These are phyloP conservation scores for Solidago caesia DNA, from an alignment of 129 eudicot genomes.

Conservation along the genomic window DNA sequence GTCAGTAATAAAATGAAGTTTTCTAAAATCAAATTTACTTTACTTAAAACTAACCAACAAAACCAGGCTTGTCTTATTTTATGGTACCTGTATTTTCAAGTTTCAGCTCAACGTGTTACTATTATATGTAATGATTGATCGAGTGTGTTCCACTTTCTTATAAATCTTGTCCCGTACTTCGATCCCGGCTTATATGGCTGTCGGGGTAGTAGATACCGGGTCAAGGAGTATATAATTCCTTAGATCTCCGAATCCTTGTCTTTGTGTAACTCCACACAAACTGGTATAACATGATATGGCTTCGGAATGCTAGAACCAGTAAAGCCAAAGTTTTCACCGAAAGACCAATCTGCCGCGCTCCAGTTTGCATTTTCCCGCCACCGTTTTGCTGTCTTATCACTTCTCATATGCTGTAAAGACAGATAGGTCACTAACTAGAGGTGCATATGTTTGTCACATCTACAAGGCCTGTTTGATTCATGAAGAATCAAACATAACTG, in stretches of 20 bases:
- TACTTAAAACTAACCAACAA: constrained; percentile 17
- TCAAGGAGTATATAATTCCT: constrained; percentile 81
- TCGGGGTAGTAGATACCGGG: constrained; percentile 76
- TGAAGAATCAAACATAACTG: too few species aligned
- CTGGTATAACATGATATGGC: constrained; percentile 74
- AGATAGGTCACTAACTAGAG: constrained; percentile 24
- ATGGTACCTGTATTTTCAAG: constrained; percentile 17
- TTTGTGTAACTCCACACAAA: constrained; percentile 76
- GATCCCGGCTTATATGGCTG: constrained; percentile 74
- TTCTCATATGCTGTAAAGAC: constrained; percentile 78
- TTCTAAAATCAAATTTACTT: not conserved
- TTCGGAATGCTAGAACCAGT: constrained; percentile 36
- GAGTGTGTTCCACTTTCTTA: constrained; percentile 4
- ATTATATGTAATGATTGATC: constrained; percentile 15
- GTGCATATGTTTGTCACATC: too few species aligned
- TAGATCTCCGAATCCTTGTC: constrained; percentile 47
- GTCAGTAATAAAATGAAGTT: constrained; percentile 25
- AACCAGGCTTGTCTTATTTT: constrained; percentile 19
- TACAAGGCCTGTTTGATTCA: too few species aligned
- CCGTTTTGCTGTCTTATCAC: constrained; percentile 32
- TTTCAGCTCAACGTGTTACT: not conserved
- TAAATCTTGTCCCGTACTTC: not conserved
- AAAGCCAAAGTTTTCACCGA: too few species aligned
- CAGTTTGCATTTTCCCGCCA: too few species aligned
- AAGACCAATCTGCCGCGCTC: too few species aligned